Base-by-base conservation (phyloP, 768 basidiomycete species). In the Rhodotorula sphaerocarpa region DNA sequence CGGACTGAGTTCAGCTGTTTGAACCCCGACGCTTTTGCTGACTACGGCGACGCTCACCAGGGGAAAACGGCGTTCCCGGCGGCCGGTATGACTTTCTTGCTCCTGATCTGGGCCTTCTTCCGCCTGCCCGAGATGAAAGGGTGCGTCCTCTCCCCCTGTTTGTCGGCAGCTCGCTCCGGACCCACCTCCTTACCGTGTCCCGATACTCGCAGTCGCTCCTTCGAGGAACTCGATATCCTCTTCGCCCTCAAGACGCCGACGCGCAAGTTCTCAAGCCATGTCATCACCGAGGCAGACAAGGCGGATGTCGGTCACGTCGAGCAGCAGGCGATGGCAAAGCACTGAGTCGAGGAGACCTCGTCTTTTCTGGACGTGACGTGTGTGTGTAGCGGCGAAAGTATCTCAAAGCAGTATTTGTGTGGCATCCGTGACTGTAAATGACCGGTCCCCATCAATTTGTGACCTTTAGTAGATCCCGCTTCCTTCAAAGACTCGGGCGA, bases 161-260 rank as follows among this genome's bases (percentile, higher is more conserved):
- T n/a, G n/a, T 28, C 46, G 7, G 16, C 20, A 11, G 21, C 2
- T 5, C 31, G 12, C 18, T 14, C 31, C 31, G 7, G 31, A 18
- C 16, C 18, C 18, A n/a, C 27, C 12, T 31, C n/a, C 46, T 48
- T 12, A 43, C 43, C n/a, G n/a, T 43, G 45, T 20, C 9, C 48
- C 31, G 5, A 15, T 33, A n/a, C 31, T 11, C 31, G 31, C 48
- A 50, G 70, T 25, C 59, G 74, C 55, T 71, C 73, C 5, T 75
- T 74, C 69, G 66, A 72, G 46, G 73, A 76, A 59, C 62, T 75
- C 45, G 75, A 76, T 61, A 74, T 75, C 51, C n/a, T 76, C 50
- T 76, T 75, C 69, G 67, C 66, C 55, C 66, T 71, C n/a, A 59
- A 59, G 28, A 51, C 74, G 15, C 45, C 70, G 6, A 74, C 75